Base-by-base conservation (phyloP, 1,284 basidiomycete genomes). In the Takashimella koratensis region DNA sequence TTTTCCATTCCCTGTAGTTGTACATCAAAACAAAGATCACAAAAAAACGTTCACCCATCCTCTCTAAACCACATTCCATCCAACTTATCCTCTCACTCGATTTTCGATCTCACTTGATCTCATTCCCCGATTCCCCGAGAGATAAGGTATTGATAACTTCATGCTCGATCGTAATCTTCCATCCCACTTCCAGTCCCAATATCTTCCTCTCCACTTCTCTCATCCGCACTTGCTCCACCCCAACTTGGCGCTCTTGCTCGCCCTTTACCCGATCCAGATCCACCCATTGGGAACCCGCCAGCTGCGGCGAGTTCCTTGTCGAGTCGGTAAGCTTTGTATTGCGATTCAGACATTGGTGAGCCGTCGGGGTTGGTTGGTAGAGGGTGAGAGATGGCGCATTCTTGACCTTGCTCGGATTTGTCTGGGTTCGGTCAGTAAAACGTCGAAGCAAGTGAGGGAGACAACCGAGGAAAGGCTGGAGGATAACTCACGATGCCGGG, bases 401-500 rank as follows among this genome's bases (percentile, higher is more conserved):
- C 72, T 59, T 73, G 68, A 24, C 75, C 75, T 60, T 74, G 72
- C 52, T 76, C 74, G 25, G 74, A 75, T 66, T 75, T 75, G 51
- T 76, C 73, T 75, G 57, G 8, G 42, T 25, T 36, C 22, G 5
- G 54, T 51, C 47, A 42, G 39, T 25, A 11, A 36, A 36, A 36
- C 24, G n/a, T 16, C 16, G n/a, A 8, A 5, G 25, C 30, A 10
- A 22, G 20, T 13, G 40, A 5, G 49, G 41, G 22, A 41, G 24
- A 43, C n/a, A n/a, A n/a, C n/a, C n/a, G n/a, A n/a, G 20, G n/a
- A 36, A 36, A 36, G 10, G 8, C 30, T 44, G 46, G 47, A 43
- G 16, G 45, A 40, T 53, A 2, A 85, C 87, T 78, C 79, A 93
- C 90, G 72, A 65, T 80, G 79, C 47, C 81, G 70, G 68, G 94